Percentiles rank a stretch among this genome's conserved stretches.
These are phyloP conservation scores for Boletus rubescentipes DNA, from an alignment of 768 basidiomycete genomes.

Conservation along the genomic window DNA sequence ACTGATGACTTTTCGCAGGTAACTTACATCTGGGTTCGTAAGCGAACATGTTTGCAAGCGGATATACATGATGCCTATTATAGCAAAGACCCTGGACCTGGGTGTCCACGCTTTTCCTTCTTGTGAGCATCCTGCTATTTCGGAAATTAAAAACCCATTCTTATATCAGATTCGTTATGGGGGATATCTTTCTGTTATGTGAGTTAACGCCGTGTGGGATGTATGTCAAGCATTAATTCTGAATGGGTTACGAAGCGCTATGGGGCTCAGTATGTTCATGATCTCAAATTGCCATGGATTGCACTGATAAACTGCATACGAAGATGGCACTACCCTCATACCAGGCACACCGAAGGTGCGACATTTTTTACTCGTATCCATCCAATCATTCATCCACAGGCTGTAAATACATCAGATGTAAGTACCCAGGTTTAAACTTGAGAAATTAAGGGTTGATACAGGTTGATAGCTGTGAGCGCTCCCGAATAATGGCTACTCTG, in stretches of 20 bases:
- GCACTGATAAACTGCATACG: not conserved
- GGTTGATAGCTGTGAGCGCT: no score
- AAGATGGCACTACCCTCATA: not conserved
- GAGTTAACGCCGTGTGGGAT: not conserved
- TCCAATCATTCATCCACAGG: not conserved
- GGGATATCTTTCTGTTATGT: not conserved
- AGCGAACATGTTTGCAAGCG: not conserved
- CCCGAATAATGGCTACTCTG: no score
- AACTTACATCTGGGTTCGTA: not conserved
- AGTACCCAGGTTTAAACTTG: no score
- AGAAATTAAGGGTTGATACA: no score
- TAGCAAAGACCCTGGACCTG: not conserved
- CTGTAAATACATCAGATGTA: not conserved
- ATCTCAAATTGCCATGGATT: no score
- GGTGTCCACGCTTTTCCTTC: not conserved
- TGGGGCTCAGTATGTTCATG: not conserved
- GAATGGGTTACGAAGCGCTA: not conserved
- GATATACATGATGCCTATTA: not conserved
- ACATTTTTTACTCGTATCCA: no score
- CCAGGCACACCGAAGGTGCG: not conserved
- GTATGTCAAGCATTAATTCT: not conserved
- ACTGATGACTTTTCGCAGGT: not conserved
- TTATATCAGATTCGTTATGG: not conserved
- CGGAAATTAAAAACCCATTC: not conserved
- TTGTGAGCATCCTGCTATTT: not conserved